Evolutionary conservation across 164 flowering plant genomes (phyloP).

Genomic region (Berberis thunbergii): DNA sequence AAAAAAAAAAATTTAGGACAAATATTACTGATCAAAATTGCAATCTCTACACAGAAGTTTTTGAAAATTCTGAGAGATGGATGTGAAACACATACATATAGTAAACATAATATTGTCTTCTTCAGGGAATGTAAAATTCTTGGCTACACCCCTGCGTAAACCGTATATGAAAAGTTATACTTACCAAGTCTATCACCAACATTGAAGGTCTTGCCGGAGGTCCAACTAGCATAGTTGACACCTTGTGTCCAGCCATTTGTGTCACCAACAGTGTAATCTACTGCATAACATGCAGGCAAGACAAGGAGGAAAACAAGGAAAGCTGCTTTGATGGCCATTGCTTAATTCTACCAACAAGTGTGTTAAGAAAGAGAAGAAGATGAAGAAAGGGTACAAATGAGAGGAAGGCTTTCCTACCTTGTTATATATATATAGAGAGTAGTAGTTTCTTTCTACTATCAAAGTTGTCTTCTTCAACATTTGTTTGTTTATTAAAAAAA

Average conservation of each 20-base stretch:
- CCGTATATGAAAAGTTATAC: background rate
- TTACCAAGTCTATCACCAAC: constrained; percentile 65
- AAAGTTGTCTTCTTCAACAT: too few relatives aligned
- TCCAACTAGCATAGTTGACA: constrained; percentile 48
- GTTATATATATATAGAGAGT: background rate
- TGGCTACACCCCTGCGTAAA: background rate
- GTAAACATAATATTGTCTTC: background rate
- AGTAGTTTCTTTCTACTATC: too few relatives aligned
- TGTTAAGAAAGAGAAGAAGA: too few relatives aligned
- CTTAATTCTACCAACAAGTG: background rate
- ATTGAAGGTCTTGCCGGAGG: constrained; percentile 6
- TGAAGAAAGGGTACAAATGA: too few relatives aligned
- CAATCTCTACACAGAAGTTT: background rate
- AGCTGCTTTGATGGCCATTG: constrained; percentile 12
- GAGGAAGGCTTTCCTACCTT: background rate
- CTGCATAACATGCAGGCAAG: constrained; percentile 9
- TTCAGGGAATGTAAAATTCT: background rate
- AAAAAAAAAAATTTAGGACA: too few relatives aligned
- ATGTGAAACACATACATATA: background rate
- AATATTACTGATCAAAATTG: too few relatives aligned
- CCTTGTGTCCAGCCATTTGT: constrained; percentile 59
- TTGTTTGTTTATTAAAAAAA: background rate
- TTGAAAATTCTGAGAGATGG: background rate
- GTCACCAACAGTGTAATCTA: constrained; percentile 38
- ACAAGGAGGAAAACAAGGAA: constrained; percentile 9